Evolutionary conservation across 2,329 filamentous ascomycete genomes (phyloP).

Genomic region (Incumbomyces delicatus): DNA sequence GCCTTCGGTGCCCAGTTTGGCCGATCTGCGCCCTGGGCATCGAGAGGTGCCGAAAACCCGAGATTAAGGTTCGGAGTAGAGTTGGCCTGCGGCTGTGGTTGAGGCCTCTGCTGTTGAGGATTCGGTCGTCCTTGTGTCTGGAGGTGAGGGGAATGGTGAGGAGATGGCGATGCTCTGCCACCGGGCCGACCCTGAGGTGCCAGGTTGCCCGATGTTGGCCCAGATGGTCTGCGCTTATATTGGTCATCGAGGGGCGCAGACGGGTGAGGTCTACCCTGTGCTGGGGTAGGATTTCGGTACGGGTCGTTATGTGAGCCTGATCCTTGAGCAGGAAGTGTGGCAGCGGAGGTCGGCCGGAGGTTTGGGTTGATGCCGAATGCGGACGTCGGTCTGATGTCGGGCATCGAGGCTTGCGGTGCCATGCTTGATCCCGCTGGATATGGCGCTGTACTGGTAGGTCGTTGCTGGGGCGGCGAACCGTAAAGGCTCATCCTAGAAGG

Average conservation of each 20-base stretch:
- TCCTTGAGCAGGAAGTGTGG: conserved; percentile 12
- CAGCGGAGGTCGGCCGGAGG: conserved; percentile 32
- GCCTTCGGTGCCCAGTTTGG: conserved; percentile 35
- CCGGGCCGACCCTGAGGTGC: conserved; percentile 13
- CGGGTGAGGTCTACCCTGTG: conserved; percentile 15
- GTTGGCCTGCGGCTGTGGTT: conserved; percentile 16
- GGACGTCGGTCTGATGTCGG: conserved; percentile 34
- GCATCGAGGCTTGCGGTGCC: conserved; percentile 20
- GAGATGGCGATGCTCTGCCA: conserved; percentile 20
- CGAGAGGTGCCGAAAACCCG: conserved; percentile 38
- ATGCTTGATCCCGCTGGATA: conserved; percentile 32
- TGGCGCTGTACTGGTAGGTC: conserved; percentile 25
- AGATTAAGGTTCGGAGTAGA: conserved; percentile 32
- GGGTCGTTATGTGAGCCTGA: conserved; percentile 10
- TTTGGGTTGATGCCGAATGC: conserved; percentile 42
- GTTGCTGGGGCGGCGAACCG: conserved; percentile 21
- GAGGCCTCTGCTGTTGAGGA: conserved; percentile 18
- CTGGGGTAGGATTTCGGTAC: conserved; percentile 8
- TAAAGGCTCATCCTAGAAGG: conserved; percentile 33
- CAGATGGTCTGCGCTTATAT: conserved; percentile 20
- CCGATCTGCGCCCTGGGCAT: conserved; percentile 28
- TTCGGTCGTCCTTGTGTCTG: not conserved
- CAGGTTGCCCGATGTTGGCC: conserved; percentile 25
- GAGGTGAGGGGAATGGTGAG: conserved; percentile 11
- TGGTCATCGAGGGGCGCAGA: conserved; percentile 3